Evolutionary conservation across 1,284 basidiomycete species (phyloP), one percentile per base, ranked within the genome.

Genomic region (Microbotryomycetes sp.): DNA sequence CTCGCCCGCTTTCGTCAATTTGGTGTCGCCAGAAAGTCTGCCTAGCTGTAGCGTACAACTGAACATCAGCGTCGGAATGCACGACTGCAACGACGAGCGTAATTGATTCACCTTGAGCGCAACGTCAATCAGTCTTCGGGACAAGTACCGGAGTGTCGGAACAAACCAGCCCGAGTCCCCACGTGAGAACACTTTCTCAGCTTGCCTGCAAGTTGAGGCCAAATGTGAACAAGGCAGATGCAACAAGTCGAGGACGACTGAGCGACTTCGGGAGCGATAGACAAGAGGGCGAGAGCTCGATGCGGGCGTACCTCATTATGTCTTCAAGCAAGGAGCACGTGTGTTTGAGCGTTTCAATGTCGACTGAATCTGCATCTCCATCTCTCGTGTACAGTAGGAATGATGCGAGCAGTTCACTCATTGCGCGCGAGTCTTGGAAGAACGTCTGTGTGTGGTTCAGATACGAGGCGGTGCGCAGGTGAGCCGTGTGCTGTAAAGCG

Each of bases 161-260:
- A 73, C 67, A 56, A 75, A 73, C 72, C 72, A 76, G 0, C 68
- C 72, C 9, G 71, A 68, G 5, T 76, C 75, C 1, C 72, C 71
- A 13, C 69, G 62, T 0, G 73, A 69, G 49, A 75, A 73, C 49
- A 75, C 57, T n/a, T 69, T 61, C 27, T 72, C 71, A 11, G 72
- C 70, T 2, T 68, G 60, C 13, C 69, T 71, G 52, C 7, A 11
- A 16, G 27, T 15, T 1, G 15, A n/a, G 16, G 31, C 23, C 3
- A 6, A 18, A n/a, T 35, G n/a, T 49, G 16, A 56, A 45, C 27
- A 15, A 4, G 16, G 7, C n/a, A 21, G 51, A 15, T 30, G n/a
- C 21, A 2, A 45, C 27, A 5, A 9, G 18, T n/a, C 4, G 16
- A 9, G 9, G 4, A 16, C 28, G 53, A 16, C n/a, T 29, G 11